A percentile compares a stretch with the other conserved stretches of the same genome.
phyloP scores from a whole-genome alignment of 768 basidiomycete genomes.

The Rhizopogon rudus region DNA sequence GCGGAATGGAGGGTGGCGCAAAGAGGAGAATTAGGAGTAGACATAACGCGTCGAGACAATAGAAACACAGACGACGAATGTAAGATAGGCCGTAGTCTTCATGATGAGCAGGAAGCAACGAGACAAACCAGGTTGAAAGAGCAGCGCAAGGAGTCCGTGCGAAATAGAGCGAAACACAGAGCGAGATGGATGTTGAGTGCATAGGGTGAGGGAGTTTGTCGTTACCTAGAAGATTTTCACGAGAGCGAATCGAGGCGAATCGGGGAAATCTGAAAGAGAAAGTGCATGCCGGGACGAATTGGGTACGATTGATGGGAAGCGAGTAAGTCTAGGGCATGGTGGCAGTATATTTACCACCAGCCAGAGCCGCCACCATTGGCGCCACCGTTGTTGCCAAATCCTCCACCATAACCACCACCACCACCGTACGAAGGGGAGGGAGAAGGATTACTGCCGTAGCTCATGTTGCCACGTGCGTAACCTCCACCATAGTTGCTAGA shows the following conservation, averaged over 20 bases:
- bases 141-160: constrained; percentile 52
- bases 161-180: constrained; percentile 24
- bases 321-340: constrained; percentile 6
- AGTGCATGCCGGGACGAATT: constrained; percentile 3
- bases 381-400: constrained; percentile 14
- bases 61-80: constrained; percentile 35
- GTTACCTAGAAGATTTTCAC: constrained; percentile 22
- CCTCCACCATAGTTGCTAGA: constrained; percentile 31
- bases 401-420: constrained; percentile 40
- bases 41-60: constrained; percentile 27
- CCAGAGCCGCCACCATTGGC: constrained; percentile 27
- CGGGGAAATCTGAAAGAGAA: constrained; percentile 13
- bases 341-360: constrained; percentile 42
- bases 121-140: constrained; percentile 56
- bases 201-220: constrained; percentile 8
- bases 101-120: constrained; percentile 47
- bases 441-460: constrained; percentile 18
- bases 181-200: constrained; percentile 11
- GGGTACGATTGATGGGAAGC: constrained; percentile 3
- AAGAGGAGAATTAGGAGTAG: constrained; percentile 8
- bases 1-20: constrained; percentile 22
- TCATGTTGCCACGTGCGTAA: constrained; percentile 20
- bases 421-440: constrained; percentile 19
- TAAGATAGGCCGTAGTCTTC: constrained; percentile 39
- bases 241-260: constrained; percentile 11